phyloP scores from a whole-genome alignment of 169 alveolate species.

The Plasmodium chabaudi region DNA sequence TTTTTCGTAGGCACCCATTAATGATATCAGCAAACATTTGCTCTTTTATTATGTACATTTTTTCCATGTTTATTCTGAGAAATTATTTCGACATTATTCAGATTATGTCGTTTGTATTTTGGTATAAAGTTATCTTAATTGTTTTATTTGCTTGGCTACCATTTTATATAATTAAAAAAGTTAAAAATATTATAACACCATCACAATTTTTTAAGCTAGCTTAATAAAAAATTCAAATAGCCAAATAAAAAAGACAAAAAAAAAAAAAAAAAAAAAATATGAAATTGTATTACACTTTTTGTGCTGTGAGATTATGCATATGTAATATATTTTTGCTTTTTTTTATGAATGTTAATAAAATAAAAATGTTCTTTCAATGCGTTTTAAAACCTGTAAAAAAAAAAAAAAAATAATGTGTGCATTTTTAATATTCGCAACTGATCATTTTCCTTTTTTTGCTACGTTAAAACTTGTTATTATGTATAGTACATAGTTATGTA shows the following conservation, averaged over 20 bases:
- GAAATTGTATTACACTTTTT: too few species aligned
- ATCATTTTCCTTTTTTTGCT: neutral
- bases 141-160: constrained; percentile 96
- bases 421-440: neutral
- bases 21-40: constrained; percentile 87
- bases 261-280: too few species aligned
- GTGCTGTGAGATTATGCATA: neutral
- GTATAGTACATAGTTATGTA: too few species aligned
- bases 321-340: neutral
- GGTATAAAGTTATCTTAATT: constrained; percentile 91
- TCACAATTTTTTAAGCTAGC: constrained; percentile 90
- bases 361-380: constrained; percentile 19
- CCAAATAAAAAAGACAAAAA: neutral
- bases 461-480: neutral
- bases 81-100: constrained; percentile 92
- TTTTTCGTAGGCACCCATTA: constrained; percentile 86
- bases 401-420: neutral
- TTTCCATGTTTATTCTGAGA: constrained; percentile 90
- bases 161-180: constrained; percentile 85
- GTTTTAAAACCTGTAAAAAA: constrained; percentile 51
- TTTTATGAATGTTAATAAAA: neutral
- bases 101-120: constrained; percentile 90
- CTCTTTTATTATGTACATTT: constrained; percentile 87
- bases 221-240: neutral
- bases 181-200: constrained; percentile 90